phyloP scores from a whole-genome alignment of 164 flowering plant species.

The Tetrastigma voinierianum region DNA sequence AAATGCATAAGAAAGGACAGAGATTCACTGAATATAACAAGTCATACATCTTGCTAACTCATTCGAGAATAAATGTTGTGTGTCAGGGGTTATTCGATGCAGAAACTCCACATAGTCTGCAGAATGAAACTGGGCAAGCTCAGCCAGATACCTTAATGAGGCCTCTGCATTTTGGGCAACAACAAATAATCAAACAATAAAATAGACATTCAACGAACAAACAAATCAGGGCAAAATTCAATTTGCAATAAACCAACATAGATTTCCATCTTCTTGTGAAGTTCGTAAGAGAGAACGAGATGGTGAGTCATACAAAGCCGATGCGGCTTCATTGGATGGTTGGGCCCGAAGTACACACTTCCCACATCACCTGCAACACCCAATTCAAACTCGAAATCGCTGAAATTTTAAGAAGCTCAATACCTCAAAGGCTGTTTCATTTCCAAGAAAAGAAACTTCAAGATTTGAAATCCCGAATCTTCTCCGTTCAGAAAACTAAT shows the following conservation, averaged over 20 bases:
- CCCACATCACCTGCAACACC: constrained; percentile 92
- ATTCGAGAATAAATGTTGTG: constrained; percentile 59
- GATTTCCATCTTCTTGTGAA: constrained; percentile 96
- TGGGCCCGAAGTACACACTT: constrained; percentile 91
- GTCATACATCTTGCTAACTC: constrained; percentile 78
- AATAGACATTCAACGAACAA: background rate
- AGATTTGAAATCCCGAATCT: too few species aligned
- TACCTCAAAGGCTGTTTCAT: too few species aligned
- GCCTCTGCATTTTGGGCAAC: constrained; percentile 56
- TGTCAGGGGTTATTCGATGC: constrained; percentile 84
- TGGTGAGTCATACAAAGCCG: constrained; percentile 98
- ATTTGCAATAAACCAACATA: constrained; percentile 53
- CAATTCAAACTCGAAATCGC: background rate
- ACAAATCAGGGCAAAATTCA: background rate
- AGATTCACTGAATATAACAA: background rate
- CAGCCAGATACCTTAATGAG: constrained; percentile 94
- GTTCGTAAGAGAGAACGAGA: constrained; percentile 86
- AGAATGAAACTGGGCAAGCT: constrained; percentile 97
- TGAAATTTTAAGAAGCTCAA: background rate
- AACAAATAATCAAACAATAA: constrained; percentile 7
- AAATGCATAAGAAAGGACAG: background rate
- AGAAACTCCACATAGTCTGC: constrained; percentile 91
- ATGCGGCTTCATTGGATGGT: constrained; percentile 99
- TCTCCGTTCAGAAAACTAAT: too few species aligned
- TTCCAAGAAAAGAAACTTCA: too few species aligned